phyloP scores from a whole-genome alignment of 208 protist species.

The Naegleria lovaniensis region DNA sequence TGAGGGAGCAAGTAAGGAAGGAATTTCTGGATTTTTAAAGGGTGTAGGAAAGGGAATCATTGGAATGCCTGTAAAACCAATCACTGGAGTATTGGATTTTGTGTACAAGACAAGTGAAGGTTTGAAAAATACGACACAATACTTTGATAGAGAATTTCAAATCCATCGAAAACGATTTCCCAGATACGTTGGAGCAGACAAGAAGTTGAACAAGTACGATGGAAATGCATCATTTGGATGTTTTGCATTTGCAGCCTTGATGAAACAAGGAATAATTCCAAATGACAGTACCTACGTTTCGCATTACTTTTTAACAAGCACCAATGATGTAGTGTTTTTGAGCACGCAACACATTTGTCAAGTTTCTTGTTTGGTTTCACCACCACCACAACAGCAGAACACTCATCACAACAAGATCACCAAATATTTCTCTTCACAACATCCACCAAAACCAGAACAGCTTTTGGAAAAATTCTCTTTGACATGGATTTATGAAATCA shows the following conservation, averaged over 20 bases:
- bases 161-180: neutral
- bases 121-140: slow-evolving; percentile 12
- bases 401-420: neutral
- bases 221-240: neutral
- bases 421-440: neutral
- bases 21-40: slow-evolving; percentile 62
- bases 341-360: neutral
- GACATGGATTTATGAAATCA: neutral
- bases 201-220: neutral
- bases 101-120: slow-evolving; percentile 25
- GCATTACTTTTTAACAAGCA: neutral
- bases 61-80: slow-evolving; percentile 68
- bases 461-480: neutral
- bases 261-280: neutral
- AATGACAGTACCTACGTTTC: neutral
- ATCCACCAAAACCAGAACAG: neutral
- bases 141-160: neutral
- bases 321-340: neutral
- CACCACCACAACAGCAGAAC: no score
- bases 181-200: neutral
- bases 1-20: slow-evolving; percentile 65
- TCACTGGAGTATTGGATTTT: slow-evolving; percentile 64
- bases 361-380: neutral
- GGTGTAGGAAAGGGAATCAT: slow-evolving; percentile 71
- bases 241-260: neutral